Evolutionary conservation across 1,284 basidiomycete species (phyloP).

Genomic region (Trametes hirsuta): DNA sequence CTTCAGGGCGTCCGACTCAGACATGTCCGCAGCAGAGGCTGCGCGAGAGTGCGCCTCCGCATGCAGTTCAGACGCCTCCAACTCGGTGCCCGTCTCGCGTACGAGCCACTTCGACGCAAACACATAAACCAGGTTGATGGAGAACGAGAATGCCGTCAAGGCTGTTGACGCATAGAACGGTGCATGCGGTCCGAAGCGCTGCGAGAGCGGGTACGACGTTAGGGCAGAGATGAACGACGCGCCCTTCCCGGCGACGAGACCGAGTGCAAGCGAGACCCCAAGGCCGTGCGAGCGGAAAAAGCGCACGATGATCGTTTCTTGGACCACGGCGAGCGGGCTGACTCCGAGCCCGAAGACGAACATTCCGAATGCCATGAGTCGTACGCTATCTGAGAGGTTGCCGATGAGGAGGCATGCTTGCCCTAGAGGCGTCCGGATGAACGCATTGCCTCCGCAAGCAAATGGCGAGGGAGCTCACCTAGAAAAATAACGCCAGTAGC

Average conservation of each 20-base stretch:
- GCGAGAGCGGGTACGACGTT: constrained; percentile 75
- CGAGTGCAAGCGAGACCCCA: constrained; percentile 77
- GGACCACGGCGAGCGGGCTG: constrained; percentile 75
- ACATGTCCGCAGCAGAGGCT: constrained; percentile 36
- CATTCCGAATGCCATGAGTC: constrained; percentile 69
- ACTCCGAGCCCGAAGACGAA: constrained; percentile 82
- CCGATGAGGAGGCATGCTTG: constrained; percentile 66
- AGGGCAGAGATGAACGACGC: constrained; percentile 77
- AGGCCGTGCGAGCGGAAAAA: constrained; percentile 81
- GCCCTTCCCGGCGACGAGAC: constrained; percentile 77
- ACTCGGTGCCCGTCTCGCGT: constrained; percentile 57
- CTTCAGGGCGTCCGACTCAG: constrained; percentile 66
- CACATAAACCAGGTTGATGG: constrained; percentile 71
- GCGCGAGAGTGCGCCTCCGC: constrained; percentile 49
- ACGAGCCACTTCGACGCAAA: constrained; percentile 65
- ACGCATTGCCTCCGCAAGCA: neutral
- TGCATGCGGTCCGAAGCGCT: constrained; percentile 66
- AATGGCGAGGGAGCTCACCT: constrained; percentile 42
- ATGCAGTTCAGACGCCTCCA: constrained; percentile 63
- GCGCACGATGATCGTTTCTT: constrained; percentile 80
- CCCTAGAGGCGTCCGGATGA: constrained; percentile 41
- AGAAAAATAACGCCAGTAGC: constrained; percentile 72
- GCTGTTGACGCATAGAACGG: constrained; percentile 75
- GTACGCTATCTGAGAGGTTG: constrained; percentile 58
- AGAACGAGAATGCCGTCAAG: constrained; percentile 65